Percentiles rank a stretch among this genome's conserved stretches.
Conservation (phyloP, 2,329 filamentous ascomycete species). For the Claviceps monticola region DNA sequence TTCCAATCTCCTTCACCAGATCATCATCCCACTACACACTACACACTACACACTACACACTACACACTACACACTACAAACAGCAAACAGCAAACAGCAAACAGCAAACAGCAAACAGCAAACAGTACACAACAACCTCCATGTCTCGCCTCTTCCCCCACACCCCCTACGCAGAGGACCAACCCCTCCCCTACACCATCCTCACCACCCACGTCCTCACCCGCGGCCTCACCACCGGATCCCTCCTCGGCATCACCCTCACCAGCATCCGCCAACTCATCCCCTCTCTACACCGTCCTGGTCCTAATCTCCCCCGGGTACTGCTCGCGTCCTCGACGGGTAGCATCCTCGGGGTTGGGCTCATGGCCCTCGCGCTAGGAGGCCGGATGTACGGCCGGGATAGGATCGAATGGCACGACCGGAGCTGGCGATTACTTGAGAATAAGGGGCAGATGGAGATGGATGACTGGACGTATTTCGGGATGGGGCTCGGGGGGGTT, state of each 20-base stretch:
- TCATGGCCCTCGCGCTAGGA: constrained; percentile 29
- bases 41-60: too few species aligned
- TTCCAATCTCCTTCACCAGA: too few species aligned
- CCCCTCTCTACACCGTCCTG: constrained; percentile 16
- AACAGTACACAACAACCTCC: not conserved
- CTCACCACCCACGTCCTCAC: constrained; percentile 46
- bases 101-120: too few species aligned
- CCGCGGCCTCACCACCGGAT: constrained; percentile 38
- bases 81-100: too few species aligned
- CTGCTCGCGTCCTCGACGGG: constrained; percentile 29
- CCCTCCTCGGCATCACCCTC: constrained; percentile 31
- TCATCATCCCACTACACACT: too few species aligned
- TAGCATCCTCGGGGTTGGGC: constrained; percentile 28
- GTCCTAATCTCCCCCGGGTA: constrained; percentile 14
- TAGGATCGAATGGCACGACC: constrained; percentile 50
- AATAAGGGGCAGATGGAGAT: constrained; percentile 41
- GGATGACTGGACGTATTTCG: constrained; percentile 40
- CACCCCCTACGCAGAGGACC: constrained; percentile 47
- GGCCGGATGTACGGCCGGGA: constrained; percentile 40
- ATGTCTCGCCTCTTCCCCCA: constrained; percentile 46
- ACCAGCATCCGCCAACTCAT: constrained; percentile 19
- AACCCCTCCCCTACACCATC: constrained; percentile 38
- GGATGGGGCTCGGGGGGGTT: constrained; percentile 22
- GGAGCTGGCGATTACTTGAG: constrained; percentile 46
- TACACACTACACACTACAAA: too few species aligned